Percentiles rank a stretch among this genome's conserved stretches.
phyloP scores from a whole-genome alignment of 306 rosid species.

The Boehmeria nivea region DNA sequence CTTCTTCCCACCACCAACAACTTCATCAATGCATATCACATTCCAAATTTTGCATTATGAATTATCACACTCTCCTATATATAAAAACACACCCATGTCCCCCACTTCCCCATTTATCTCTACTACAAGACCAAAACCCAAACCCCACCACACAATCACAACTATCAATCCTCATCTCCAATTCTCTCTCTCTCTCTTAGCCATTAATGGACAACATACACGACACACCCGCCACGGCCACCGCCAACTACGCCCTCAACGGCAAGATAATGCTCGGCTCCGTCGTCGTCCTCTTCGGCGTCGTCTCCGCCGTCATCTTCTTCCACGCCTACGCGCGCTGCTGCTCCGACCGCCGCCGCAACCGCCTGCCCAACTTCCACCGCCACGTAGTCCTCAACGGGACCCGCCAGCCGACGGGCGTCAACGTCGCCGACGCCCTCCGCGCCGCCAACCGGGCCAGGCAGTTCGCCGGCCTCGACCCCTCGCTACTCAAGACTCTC shows the following conservation, averaged over 20 bases:
- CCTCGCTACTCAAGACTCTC: constrained; percentile 35
- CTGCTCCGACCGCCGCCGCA: constrained; percentile 10
- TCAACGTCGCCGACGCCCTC: too few relatives aligned
- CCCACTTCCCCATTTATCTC: too few relatives aligned
- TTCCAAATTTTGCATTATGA: too few relatives aligned
- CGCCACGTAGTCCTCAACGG: background rate
- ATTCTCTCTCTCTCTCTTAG: background rate
- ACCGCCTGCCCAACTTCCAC: background rate
- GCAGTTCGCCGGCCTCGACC: constrained; percentile 31
- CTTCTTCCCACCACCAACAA: too few relatives aligned
- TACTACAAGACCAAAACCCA: too few relatives aligned
- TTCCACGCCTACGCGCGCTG: constrained; percentile 28
- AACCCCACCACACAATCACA: background rate
- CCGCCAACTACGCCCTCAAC: constrained; percentile 28
- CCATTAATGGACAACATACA: background rate
- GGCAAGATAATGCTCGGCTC: constrained; percentile 45
- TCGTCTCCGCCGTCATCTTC: too few relatives aligned
- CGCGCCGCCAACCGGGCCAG: too few relatives aligned
- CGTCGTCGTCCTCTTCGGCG: constrained; percentile 36
- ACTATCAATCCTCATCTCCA: background rate
- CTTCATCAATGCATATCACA: too few relatives aligned
- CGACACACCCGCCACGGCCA: background rate
- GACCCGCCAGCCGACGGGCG: background rate
- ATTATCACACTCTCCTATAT: too few relatives aligned
- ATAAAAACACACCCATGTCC: too few relatives aligned